phyloP scores from a whole-genome alignment of 805 yeast species.

The Wickerhamiella lipophila region DNA sequence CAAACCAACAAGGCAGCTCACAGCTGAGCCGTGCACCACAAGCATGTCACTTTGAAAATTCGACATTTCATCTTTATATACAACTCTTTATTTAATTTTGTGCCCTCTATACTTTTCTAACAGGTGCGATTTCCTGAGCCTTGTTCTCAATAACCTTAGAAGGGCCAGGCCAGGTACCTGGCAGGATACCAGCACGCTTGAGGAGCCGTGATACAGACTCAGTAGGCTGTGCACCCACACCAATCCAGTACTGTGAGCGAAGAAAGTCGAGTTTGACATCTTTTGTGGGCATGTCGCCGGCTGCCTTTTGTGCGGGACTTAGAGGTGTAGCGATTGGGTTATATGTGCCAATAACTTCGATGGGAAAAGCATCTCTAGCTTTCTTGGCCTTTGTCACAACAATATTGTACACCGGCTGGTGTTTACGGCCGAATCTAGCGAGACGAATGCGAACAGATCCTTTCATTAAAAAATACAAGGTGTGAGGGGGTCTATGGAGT shows the following conservation, averaged over 20 bases:
- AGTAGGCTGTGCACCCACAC: slow-evolving; percentile 93
- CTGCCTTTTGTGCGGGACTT: slow-evolving; percentile 45
- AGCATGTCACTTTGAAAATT: too few species aligned
- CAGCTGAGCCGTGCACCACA: too few species aligned
- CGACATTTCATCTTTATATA: neutral
- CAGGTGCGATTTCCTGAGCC: slow-evolving; percentile 28
- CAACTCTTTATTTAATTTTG: neutral
- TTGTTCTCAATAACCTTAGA: slow-evolving; percentile 11
- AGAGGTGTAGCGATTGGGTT: slow-evolving; percentile 68
- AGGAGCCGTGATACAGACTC: slow-evolving; percentile 66
- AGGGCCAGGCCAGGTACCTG: slow-evolving; percentile 30
- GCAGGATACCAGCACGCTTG: slow-evolving; percentile 53
- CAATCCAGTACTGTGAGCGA: slow-evolving; percentile 90
- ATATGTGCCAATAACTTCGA: slow-evolving; percentile 91
- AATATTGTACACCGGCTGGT: slow-evolving; percentile 80
- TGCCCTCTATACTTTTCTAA: neutral
- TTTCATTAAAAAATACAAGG: slow-evolving; percentile 33
- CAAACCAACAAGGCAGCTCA: too few species aligned
- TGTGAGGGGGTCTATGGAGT: neutral
- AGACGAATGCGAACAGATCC: slow-evolving; percentile 77
- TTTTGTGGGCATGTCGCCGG: slow-evolving; percentile 51
- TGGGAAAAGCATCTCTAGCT: slow-evolving; percentile 77
- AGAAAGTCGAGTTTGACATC: slow-evolving; percentile 75
- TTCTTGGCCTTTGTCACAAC: slow-evolving; percentile 62
- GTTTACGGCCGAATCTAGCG: slow-evolving; percentile 84